Evolutionary conservation across 108 stramenopile species (phyloP), one percentile per base, ranked within the genome.

Genomic region (Fragilaria radians): DNA sequence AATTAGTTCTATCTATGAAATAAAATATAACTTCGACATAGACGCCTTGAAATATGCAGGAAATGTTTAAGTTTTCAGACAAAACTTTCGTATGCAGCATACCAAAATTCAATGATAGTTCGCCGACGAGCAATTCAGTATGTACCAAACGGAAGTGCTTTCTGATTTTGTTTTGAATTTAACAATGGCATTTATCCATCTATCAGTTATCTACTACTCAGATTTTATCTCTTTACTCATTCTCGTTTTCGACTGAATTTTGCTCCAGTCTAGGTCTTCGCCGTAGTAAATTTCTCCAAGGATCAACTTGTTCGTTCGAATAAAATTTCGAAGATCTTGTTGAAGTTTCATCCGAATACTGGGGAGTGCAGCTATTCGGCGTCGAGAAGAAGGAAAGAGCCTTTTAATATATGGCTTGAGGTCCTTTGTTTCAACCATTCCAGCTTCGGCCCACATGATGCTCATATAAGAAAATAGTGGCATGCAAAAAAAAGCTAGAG

Each of bases 391-490:
- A 25, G 89, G 93, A 30, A 83, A 73, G 51, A 94, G 50, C 30
- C 86, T 71, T 75, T 85, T 81, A 42, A 86, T 57, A 45, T 80
- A 83, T 18, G 96, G 95, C 47, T 83, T 82, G 18, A 98, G 59
- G 73, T 98, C 96, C 69, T 95, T 97, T 32, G 82, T 55, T 57
- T 95, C 94, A 32, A 95, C 93, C 91, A 98, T 95, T 48, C 95
- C 93, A 5, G 86, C 81, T 54, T 92, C 91, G n/a, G 90, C 78
- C 24, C 81, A 82, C 68, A 95, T 78, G 48, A 95, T 93, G 21
- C 94, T 93, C 53, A 85, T 72, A 64, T 98, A 98, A 19, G 95
- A 89, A 68, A 96, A 96, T 4, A 97, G 48, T 1, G 97, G 97
- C 46, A 95, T 75, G 49, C 78, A 89, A 26, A 94, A 65, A 46